phyloP scores from a whole-genome alignment of 1,284 basidiomycete species.

The Caloboletus firmus region DNA sequence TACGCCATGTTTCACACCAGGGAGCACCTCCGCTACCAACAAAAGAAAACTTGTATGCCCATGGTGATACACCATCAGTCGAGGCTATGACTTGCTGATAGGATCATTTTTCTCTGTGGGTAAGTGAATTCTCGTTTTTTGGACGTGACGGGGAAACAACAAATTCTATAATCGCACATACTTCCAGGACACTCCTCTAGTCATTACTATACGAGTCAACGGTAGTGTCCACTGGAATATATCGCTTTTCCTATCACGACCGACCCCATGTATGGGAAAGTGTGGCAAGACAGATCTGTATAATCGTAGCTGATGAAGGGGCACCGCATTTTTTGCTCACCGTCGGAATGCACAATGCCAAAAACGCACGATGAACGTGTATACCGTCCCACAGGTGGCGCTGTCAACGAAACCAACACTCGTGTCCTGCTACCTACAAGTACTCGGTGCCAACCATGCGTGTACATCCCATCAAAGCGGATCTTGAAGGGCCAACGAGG shows the following conservation, averaged over 20 bases:
- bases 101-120: neutral
- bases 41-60: neutral
- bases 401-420: conserved; percentile 11
- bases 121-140: conserved; percentile 1
- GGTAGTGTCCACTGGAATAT: neutral
- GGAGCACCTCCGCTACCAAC: conserved; percentile 1
- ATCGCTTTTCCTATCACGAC: neutral
- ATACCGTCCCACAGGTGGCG: neutral
- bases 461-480: conserved; percentile 14
- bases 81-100: conserved; percentile 24
- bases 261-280: neutral
- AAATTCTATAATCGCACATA: neutral
- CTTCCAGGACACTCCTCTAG: neutral
- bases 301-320: neutral
- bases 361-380: conserved; percentile 10
- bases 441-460: neutral
- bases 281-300: neutral
- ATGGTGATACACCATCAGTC: conserved; percentile 7
- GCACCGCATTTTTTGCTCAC: too few species aligned
- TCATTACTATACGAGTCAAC: neutral
- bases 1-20: neutral
- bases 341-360: conserved; percentile 4
- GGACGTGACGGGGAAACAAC: neutral
- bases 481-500: conserved; percentile 8
- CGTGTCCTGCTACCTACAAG: neutral